Base-by-base conservation (phyloP, 179 eudicot species). In the Silene vulgaris region DNA sequence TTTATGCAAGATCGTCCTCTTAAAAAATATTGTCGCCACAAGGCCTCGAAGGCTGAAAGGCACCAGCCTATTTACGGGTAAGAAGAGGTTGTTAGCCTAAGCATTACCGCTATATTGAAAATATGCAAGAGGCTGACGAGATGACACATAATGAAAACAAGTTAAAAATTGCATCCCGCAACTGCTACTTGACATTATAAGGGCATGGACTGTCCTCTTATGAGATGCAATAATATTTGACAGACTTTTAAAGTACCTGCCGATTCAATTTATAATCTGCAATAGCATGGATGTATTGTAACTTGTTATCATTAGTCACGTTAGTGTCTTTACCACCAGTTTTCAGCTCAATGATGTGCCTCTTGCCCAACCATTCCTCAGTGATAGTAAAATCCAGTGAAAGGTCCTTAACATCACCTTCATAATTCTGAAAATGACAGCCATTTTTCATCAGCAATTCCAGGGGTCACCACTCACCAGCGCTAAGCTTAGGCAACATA, bases 251-350 rank as follows among this genome's bases (percentile, higher is more conserved):
- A 65, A 50, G 65, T 62, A 95, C 99, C 96, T 92, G 99, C 50
- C 99, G 86, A 66, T 95, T 95, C 75, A 92, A 96, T 85, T 95
- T 95, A 83, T 92, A 95, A 65, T 95, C 96, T 77, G 97, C 99
- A 76, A 95, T 90, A 80, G 99, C 99, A 92, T 95, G 92, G 82
- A 95, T 83, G 66, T 95, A 95, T 81, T 92, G 99, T 82, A 92
- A 84, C 87, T 90, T 95, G 88, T 92, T 95, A 74, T 92, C 96
- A 82, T 90, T 89, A 68, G 93, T 90, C 76, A 95, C 97, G 71
- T 63, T 78, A 16, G 79, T 78, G 76, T 95, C 96, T 86, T 88
- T 89, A 72, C 97, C 99, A 68, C 97, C 97, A 71, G 96, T 86
- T 82, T 88, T 95, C 71, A 95, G 93, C 86, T 95, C 99, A 85